phyloP scores from a whole-genome alignment of 2,329 filamentous ascomycete species.

The Cladosporium cucumerinum region DNA sequence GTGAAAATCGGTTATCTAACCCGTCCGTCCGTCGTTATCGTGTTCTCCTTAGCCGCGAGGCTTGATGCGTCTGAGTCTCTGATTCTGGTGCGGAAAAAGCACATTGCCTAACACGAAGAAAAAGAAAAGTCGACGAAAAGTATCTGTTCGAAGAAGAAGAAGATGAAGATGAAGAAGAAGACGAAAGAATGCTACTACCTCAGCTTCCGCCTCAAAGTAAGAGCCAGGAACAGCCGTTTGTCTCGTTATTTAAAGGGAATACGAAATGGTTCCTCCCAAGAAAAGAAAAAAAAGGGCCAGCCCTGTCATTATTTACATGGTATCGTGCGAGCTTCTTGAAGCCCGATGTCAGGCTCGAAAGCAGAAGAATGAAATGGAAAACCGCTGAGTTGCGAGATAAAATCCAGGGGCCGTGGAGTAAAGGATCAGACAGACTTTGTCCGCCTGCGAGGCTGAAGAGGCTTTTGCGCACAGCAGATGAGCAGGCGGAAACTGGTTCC shows the following conservation, averaged over 20 bases:
- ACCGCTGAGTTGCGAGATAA: not conserved
- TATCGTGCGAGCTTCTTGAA: not conserved
- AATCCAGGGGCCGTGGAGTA: not conserved
- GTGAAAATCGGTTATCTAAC: not conserved
- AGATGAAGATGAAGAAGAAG: not conserved
- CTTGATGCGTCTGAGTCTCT: not conserved
- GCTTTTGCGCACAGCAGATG: conserved; percentile 87
- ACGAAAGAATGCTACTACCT: not conserved
- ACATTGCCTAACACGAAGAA: not conserved
- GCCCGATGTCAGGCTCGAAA: not conserved
- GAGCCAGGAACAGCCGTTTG: not conserved
- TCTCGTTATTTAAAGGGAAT: not conserved
- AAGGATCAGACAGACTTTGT: conserved; percentile 44
- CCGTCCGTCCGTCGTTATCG: not conserved
- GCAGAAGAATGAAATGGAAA: not conserved
- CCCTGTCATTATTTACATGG: not conserved
- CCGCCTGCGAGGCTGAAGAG: conserved; percentile 47
- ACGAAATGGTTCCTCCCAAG: not conserved
- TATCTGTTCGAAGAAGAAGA: too few relatives aligned
- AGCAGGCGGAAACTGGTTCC: conserved; percentile 85
- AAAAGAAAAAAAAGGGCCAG: not conserved
- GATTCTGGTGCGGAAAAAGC: not conserved
- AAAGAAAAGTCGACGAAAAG: not conserved
- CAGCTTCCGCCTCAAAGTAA: not conserved
- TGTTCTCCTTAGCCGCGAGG: not conserved